Conservation (phyloP, 176 grass and related monocot genomes). For the Aegilops sharonensis region DNA sequence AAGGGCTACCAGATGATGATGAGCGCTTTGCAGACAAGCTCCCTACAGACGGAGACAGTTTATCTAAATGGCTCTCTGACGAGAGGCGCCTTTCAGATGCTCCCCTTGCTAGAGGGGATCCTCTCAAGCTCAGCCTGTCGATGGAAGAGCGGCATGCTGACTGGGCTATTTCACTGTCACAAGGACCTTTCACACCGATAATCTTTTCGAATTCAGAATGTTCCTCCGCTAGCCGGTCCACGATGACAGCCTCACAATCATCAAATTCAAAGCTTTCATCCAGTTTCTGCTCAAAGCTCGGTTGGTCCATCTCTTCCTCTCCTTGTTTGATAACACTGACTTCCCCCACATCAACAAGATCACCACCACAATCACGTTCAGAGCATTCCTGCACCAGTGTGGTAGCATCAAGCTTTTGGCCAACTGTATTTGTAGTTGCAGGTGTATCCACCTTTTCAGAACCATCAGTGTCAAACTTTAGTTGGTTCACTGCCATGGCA, state of each 20-base stretch:
- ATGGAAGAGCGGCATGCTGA: conserved; percentile 6
- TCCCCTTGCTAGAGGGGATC: background rate
- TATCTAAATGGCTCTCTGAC: conserved; percentile 3
- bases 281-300: conserved; percentile 36
- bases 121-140: conserved; percentile 1
- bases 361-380: conserved; percentile 13
- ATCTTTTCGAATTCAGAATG: conserved; percentile 16
- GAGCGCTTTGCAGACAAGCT: conserved; percentile 21
- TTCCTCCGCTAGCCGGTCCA: background rate
- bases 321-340: background rate
- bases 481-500: conserved; percentile 38
- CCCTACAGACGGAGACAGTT: background rate
- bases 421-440: conserved; percentile 13
- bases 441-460: conserved; percentile 26
- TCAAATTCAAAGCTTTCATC: conserved; percentile 36
- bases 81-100: conserved; percentile 13
- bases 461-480: conserved; percentile 37
- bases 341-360: conserved; percentile 14
- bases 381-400: conserved; percentile 30
- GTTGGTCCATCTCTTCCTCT: conserved; percentile 1
- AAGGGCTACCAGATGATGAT: conserved; percentile 25
- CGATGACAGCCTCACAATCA: conserved; percentile 31
- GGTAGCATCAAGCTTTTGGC: background rate
- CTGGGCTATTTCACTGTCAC: conserved; percentile 3
- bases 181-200: background rate